phyloP scores from a whole-genome alignment of 768 basidiomycete genomes.

The Asterophora lycoperdoides region DNA sequence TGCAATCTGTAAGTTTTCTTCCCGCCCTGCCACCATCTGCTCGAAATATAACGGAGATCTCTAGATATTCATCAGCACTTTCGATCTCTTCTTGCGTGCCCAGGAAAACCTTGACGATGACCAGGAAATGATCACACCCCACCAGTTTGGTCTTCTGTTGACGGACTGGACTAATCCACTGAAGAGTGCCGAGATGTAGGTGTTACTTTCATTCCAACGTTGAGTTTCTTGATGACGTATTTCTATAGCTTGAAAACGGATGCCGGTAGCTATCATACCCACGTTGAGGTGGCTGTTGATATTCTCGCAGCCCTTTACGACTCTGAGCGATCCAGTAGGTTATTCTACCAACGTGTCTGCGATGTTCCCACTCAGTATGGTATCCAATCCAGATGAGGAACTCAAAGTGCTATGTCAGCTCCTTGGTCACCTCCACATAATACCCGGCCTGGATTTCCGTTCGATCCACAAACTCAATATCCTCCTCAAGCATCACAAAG shows the following conservation, averaged over 20 bases:
- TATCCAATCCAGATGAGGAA: conserved; percentile 30
- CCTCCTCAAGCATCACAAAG: conserved; percentile 46
- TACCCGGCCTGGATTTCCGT: conserved; percentile 30
- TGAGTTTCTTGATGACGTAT: not conserved
- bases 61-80: conserved; percentile 70
- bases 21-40: not conserved
- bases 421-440: conserved; percentile 55
- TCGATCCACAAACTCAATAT: conserved; percentile 45
- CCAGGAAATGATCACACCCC: conserved; percentile 66
- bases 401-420: conserved; percentile 63
- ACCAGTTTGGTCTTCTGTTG: conserved; percentile 74
- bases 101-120: conserved; percentile 66
- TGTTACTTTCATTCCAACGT: not conserved
- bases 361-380: not conserved
- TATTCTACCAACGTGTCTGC: not conserved
- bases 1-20: conserved; percentile 37
- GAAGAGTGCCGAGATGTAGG: conserved; percentile 52
- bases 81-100: conserved; percentile 52
- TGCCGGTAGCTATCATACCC: conserved; percentile 29
- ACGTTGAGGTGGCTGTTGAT: conserved; percentile 56
- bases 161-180: conserved; percentile 87
- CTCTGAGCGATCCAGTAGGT: conserved; percentile 42
- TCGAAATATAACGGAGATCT: not conserved
- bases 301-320: conserved; percentile 47
- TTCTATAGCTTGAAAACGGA: conserved; percentile 11